Percentiles rank a stretch among this genome's conserved stretches.
Evolutionary conservation across 1,284 basidiomycete species (phyloP).

Genomic region (Cystobasidiaceae sp.): DNA sequence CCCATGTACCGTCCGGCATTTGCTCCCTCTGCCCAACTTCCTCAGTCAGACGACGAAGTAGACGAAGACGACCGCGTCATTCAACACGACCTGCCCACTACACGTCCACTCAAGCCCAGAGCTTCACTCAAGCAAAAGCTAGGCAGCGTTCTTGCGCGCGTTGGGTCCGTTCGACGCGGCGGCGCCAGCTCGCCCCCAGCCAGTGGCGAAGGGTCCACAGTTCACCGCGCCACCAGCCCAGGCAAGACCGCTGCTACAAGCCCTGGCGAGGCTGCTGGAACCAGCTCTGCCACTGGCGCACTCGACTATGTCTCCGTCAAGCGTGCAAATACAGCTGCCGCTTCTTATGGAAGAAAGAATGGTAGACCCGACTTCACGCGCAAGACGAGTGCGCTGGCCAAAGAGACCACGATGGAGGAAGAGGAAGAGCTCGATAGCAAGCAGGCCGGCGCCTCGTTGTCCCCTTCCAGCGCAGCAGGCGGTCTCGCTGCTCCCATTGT

Average conservation of each 20-base stretch:
- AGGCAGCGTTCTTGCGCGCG: slow-evolving; percentile 24
- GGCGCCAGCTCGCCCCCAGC: slow-evolving; percentile 6
- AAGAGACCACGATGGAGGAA: not conserved
- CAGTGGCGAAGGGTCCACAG: no score
- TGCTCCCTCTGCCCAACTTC: slow-evolving; percentile 24
- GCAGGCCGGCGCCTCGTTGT: not conserved
- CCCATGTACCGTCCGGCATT: slow-evolving; percentile 27
- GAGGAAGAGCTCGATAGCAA: not conserved
- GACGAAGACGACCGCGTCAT: slow-evolving; percentile 25
- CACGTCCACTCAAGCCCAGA: slow-evolving; percentile 15
- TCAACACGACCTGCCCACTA: slow-evolving; percentile 27
- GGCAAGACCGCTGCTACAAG: not conserved
- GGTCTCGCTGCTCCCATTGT: not conserved
- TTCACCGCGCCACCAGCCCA: no score
- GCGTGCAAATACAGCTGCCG: slow-evolving; percentile 8
- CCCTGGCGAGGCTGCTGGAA: not conserved
- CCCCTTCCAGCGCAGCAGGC: not conserved
- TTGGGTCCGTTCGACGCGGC: slow-evolving; percentile 10
- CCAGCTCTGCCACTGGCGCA: not conserved
- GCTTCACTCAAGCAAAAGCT: slow-evolving; percentile 30
- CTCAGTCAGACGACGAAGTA: slow-evolving; percentile 13
- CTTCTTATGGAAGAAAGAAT: slow-evolving; percentile 3
- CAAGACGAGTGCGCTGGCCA: slow-evolving; percentile 3
- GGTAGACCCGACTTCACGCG: slow-evolving; percentile 8
- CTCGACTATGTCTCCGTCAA: slow-evolving; percentile 15